phyloP scores from a whole-genome alignment of 495 filamentous ascomycete species.

The Sordaria brevicollis region DNA sequence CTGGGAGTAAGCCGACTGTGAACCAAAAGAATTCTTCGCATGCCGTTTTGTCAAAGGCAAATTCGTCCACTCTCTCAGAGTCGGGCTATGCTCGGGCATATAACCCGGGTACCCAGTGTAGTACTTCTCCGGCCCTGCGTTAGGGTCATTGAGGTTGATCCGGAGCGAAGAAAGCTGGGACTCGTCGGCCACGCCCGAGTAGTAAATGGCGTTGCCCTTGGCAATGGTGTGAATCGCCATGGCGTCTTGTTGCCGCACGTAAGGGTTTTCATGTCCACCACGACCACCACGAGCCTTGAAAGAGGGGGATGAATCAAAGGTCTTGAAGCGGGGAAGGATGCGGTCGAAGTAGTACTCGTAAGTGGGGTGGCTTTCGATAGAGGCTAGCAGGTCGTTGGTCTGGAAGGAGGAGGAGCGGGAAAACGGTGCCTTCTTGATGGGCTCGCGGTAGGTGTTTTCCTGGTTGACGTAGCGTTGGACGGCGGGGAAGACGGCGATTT shows the following conservation, averaged over 20 bases:
- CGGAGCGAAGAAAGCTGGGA: not conserved
- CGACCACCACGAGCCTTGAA: too few species aligned
- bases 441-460: conserved; percentile 4
- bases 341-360: not conserved
- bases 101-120: not conserved
- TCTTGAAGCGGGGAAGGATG: not conserved
- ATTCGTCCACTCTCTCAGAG: not conserved
- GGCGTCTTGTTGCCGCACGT: not conserved
- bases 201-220: not conserved
- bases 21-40: too few species aligned
- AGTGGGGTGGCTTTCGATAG: not conserved
- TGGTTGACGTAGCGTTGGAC: conserved; percentile 22
- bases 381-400: not conserved
- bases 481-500: conserved; percentile 28
- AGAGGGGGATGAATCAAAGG: too few species aligned
- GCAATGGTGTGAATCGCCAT: not conserved
- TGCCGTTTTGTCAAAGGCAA: not conserved
- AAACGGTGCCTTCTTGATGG: conserved; percentile 18
- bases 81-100: not conserved
- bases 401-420: conserved; percentile 1
- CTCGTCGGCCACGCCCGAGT: not conserved
- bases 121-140: not conserved
- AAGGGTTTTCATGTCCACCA: not conserved
- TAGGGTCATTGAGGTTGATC: not conserved
- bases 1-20: too few species aligned